Base-by-base conservation (phyloP, 2,329 filamentous ascomycete genomes). In the Penicillium hordei region DNA sequence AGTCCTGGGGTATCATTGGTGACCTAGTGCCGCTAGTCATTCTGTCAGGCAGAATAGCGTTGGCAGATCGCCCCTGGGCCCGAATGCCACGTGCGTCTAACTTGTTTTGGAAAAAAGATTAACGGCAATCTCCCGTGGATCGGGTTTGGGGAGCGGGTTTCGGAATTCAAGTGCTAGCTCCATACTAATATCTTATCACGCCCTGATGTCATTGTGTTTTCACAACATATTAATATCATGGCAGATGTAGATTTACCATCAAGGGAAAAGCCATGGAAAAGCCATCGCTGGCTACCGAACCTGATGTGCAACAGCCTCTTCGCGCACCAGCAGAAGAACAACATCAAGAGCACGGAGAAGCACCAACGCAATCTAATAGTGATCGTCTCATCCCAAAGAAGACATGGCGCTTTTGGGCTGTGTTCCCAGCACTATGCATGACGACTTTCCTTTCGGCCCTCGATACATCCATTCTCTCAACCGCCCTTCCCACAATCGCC, bases 401-500 rank as follows among this genome's bases (percentile, higher is more conserved):
- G 8, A 31, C 52, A 27, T 52, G 50, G 55, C 61, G 58, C 10
- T 73, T 73, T 64, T 73, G 68, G 69, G 59, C 63, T 5, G 68
- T 75, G 23, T 56, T 75, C 33, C 40, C 59, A 4, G 64, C 65
- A 9, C 50, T 75, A 8, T 56, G 58, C 33, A 42, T 74, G 13
- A 65, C 67, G 1, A 58, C 59, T 5, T 61, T 77, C 1, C 65
- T 76, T 4, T 70, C 69, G 2, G 66, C 74, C 4, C 64, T 78
- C 3, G 76, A 77, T 23, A 72, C 67, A 7, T 74, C 73, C 39
- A 69, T 79, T 23, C 71, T 72, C 3, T 73, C 75, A 7, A 80
- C 76, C 1, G 76, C 76, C 0, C 58, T 79, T 10, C 77, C 77
- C 0, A 74, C 72, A 1, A 79, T 79, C 40, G 63, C 65, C 4